Evolutionary conservation across 75 land plant genomes (phyloP), one percentile per base, ranked within the genome.

Genomic region (Pinus albicaulis): DNA sequence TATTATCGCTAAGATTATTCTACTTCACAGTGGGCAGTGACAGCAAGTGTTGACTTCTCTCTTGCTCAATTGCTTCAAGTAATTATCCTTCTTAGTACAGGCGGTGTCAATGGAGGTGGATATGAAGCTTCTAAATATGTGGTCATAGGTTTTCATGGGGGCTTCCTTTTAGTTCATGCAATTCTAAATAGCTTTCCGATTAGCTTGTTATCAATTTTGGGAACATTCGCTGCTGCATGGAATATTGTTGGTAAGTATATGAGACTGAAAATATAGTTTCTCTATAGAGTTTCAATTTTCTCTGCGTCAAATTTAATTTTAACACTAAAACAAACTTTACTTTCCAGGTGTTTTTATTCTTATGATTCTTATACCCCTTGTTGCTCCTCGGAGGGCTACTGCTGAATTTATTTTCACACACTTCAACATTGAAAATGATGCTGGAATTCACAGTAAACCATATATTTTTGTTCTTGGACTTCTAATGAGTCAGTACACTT

Each of bases 401-500:
- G 77, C 85, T 44, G 64, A 84, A 31, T 92, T 88, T 76, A 92
- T 95, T 31, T 95, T 95, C 66, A 88, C 92, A 52, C 86, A 90
- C 77, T 95, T 95, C 87, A 89, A 95, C 86, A 85, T 76, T 59
- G 92, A 92, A 12, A 90, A 85, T 76, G 87, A 68, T 6, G 81
- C 74, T 60, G 90, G 92, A 57, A 91, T 95, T 31, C 79, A 82
- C 66, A 92, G 86, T 55, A 90, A 76, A 59, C 72, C 87, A 11
- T 93, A 95, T 72, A 91, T 95, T 55, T 95, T 95, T 84, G 83
- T 89, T 58, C 59, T 95, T 28, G 98, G 98, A 34, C 92, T 95
- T 56, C 81, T 95, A 8, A 92, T 93, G 94, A 90, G 94, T 87
- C 98, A 95, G 78, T 95, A 95, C 81, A 87, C 98, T 14, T 76